These are phyloP conservation scores for Penicillium sclerotigenum DNA, from an alignment of 2,329 filamentous ascomycete species.

Conservation along the genomic window DNA sequence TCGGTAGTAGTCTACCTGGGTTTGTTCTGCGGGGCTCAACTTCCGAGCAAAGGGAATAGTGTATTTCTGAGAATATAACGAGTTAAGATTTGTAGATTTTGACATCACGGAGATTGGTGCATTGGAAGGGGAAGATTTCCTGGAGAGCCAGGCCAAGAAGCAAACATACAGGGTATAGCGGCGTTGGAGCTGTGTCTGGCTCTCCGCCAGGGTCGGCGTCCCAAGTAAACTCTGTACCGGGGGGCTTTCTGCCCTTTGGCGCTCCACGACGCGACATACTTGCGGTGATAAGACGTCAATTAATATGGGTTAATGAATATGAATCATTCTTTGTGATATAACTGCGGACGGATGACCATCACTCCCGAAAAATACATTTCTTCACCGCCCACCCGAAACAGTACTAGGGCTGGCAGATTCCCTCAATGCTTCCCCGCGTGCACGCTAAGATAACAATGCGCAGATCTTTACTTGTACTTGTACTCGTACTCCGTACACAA, in stretches of 20 bases:
- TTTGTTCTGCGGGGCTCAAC: slow-evolving; percentile 44
- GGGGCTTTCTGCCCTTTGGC: slow-evolving; percentile 39
- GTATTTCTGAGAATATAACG: slow-evolving; percentile 34
- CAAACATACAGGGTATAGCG: slow-evolving; percentile 46
- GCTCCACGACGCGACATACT: slow-evolving; percentile 42
- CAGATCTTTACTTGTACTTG: slow-evolving; percentile 12
- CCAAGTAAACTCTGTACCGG: slow-evolving; percentile 44
- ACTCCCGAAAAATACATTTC: slow-evolving; percentile 19
- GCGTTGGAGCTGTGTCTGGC: slow-evolving; percentile 45
- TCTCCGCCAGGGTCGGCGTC: slow-evolving; percentile 40
- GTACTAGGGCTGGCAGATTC: slow-evolving; percentile 11
- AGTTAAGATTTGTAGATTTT: not conserved
- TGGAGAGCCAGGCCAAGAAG: slow-evolving; percentile 10
- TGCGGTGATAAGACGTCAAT: not conserved
- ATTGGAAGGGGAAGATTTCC: not conserved
- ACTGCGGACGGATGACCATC: not conserved
- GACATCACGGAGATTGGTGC: not conserved
- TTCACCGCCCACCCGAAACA: slow-evolving; percentile 19
- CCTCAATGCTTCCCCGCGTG: slow-evolving; percentile 9
- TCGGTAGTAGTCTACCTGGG: slow-evolving; percentile 50
- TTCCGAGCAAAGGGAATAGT: slow-evolving; percentile 33
- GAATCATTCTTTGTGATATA: not conserved
- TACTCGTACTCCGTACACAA: not conserved
- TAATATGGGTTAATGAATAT: not conserved
- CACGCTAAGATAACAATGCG: slow-evolving; percentile 17